phyloP scores from a whole-genome alignment of 2,329 filamentous ascomycete species.

The Coniochaeta prunicola region DNA sequence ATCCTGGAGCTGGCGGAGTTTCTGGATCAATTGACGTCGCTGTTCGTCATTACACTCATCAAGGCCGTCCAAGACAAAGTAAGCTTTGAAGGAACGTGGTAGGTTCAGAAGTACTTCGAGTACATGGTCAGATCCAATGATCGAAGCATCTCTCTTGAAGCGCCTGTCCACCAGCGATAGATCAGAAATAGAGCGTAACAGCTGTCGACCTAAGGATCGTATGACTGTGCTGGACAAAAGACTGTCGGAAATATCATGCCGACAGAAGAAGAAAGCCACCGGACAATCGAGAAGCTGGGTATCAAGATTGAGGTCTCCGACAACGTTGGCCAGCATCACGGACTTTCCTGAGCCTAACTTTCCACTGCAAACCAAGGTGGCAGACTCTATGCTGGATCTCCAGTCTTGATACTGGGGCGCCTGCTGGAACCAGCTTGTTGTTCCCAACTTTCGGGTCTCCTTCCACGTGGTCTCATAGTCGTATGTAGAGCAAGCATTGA shows the following conservation, averaged over 20 bases:
- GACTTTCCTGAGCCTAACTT: slow-evolving; percentile 38
- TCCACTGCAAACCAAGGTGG: slow-evolving; percentile 26
- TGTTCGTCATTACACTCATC: slow-evolving; percentile 18
- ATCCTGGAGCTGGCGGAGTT: slow-evolving; percentile 5
- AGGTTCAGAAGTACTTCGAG: slow-evolving; percentile 14
- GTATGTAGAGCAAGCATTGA: slow-evolving; percentile 32
- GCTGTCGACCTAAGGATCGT: slow-evolving; percentile 26
- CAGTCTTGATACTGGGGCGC: slow-evolving; percentile 11
- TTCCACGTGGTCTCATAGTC: slow-evolving; percentile 33
- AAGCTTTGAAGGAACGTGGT: slow-evolving; percentile 12
- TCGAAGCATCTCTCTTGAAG: background rate
- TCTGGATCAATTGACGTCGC: background rate
- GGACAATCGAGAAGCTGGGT: slow-evolving; percentile 1
- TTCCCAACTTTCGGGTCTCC: slow-evolving; percentile 30
- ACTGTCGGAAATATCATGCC: slow-evolving; percentile 20
- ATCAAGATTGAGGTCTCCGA: slow-evolving; percentile 26
- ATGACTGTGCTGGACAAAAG: slow-evolving; percentile 20
- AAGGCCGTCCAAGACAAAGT: slow-evolving; percentile 25
- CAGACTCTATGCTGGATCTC: slow-evolving; percentile 6
- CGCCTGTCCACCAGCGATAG: slow-evolving; percentile 9
- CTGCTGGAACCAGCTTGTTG: slow-evolving; percentile 17
- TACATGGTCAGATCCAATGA: slow-evolving; percentile 9
- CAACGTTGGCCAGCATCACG: slow-evolving; percentile 34
- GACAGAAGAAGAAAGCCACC: slow-evolving; percentile 27
- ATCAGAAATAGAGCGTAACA: slow-evolving; percentile 20